phyloP scores from a whole-genome alignment of 495 filamentous ascomycete species.

The Antarctomyces pellizariae region DNA sequence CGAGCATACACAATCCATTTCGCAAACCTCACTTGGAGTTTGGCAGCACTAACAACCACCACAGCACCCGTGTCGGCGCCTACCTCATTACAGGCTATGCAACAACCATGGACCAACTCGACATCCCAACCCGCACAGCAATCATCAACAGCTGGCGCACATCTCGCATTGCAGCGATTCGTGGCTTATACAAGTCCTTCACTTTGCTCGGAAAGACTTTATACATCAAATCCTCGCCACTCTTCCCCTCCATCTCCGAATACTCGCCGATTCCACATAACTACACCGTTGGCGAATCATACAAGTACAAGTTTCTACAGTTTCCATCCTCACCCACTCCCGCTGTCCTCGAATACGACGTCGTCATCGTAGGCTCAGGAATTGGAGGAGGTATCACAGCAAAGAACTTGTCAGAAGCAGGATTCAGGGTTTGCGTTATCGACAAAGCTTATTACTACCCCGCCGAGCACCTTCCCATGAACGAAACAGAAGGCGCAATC shows the following conservation, averaged over 20 bases:
- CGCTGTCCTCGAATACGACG: slow-evolving; percentile 46
- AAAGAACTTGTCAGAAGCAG: slow-evolving; percentile 55
- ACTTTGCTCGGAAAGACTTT: slow-evolving; percentile 26
- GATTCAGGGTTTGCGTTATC: slow-evolving; percentile 52
- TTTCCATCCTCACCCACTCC: slow-evolving; percentile 15
- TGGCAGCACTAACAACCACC: background rate
- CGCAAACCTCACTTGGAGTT: background rate
- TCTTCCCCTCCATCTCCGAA: slow-evolving; percentile 30
- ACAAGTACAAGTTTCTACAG: slow-evolving; percentile 26
- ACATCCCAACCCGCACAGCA: slow-evolving; percentile 31
- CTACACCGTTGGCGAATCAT: slow-evolving; percentile 30
- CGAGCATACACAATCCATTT: background rate
- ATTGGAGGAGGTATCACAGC: slow-evolving; percentile 71
- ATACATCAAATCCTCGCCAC: slow-evolving; percentile 36
- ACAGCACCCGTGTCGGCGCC: slow-evolving; percentile 44
- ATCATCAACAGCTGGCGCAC: slow-evolving; percentile 33
- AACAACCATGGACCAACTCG: slow-evolving; percentile 37
- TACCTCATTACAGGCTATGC: slow-evolving; percentile 40
- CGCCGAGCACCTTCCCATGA: slow-evolving; percentile 51
- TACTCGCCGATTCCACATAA: slow-evolving; percentile 37
- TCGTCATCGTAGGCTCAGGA: slow-evolving; percentile 69
- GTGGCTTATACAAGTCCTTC: slow-evolving; percentile 30
- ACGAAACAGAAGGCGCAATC: slow-evolving; percentile 23
- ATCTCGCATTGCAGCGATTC: slow-evolving; percentile 33
- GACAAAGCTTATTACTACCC: slow-evolving; percentile 63